phyloP scores from a whole-genome alignment of 768 basidiomycete genomes.

The Auricularia heimuer region DNA sequence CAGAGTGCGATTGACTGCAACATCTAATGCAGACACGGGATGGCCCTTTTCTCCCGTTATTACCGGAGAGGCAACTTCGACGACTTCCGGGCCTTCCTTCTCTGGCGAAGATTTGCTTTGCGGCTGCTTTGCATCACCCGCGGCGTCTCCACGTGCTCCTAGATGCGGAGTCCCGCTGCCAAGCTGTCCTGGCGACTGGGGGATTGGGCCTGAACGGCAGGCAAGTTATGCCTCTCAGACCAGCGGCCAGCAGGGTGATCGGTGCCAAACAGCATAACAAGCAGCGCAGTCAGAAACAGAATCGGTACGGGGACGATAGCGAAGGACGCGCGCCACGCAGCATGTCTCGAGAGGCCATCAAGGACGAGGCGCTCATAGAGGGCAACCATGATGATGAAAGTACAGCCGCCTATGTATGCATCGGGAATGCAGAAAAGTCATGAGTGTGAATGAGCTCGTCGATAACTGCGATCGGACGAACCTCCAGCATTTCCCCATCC shows the following conservation, averaged over 20 bases:
- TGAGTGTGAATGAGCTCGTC: too few relatives aligned
- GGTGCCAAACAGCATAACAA: slow-evolving; percentile 36
- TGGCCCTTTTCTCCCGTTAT: slow-evolving; percentile 15
- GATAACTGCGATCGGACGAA: neutral
- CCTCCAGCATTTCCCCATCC: slow-evolving; percentile 42
- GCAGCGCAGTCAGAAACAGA: slow-evolving; percentile 32
- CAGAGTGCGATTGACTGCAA: slow-evolving; percentile 37
- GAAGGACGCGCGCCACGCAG: slow-evolving; percentile 48
- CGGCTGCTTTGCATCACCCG: neutral
- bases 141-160: neutral
- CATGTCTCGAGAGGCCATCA: slow-evolving; percentile 16
- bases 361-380: slow-evolving; percentile 33
- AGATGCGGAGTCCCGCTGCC: neutral
- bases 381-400: slow-evolving; percentile 48
- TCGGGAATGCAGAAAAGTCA: too few relatives aligned
- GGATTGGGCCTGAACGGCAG: slow-evolving; percentile 18
- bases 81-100: slow-evolving; percentile 19
- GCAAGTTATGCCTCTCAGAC: slow-evolving; percentile 34
- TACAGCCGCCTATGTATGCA: slow-evolving; percentile 28
- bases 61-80: slow-evolving; percentile 12
- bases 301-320: slow-evolving; percentile 47
- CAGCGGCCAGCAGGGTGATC: slow-evolving; percentile 49
- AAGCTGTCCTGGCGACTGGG: too few relatives aligned
- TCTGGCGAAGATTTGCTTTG: slow-evolving; percentile 10
- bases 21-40: slow-evolving; percentile 26